Evolutionary conservation across 1,139 yeast genomes (phyloP), one percentile per base, ranked within the genome.

Genomic region (Magnusiomyces paraingens): DNA sequence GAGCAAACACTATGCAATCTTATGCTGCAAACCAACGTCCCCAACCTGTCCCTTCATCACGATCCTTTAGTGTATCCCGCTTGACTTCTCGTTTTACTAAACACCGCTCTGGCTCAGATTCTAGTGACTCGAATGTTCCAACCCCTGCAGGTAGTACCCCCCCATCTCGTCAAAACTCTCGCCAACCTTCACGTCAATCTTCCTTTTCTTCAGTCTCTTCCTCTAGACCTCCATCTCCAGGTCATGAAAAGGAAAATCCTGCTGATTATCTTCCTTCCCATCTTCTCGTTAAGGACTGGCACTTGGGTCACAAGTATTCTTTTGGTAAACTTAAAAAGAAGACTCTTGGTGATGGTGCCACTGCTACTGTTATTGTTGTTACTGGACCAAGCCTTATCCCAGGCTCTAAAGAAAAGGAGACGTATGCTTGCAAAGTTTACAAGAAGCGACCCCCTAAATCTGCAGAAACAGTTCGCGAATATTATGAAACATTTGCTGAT

Each of bases 361-460:
- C 58, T 20, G 55, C 58, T 18, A 32, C 38, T 39, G 56, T 55
- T 26, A 53, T 48, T 14, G 51, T 52, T 20, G 55, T 57, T 22
- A 50, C 49, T 51, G 53, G 55, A 41, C 55, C 52, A 54, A 52
- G 18, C 39, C 21, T 38, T 4, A 49, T 40, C 47, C 41, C 20
- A 1, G 46, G 48, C 10, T 53, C 50, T 22, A 50, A 52, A 11
- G 43, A 26, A 14, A 62, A 62, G 48, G 53, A 62, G 55, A 52
- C 78, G 51, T 84, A 74, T 66, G 96, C 94, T 0, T 88, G 87
- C 40, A 88, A 88, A 64, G 91, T 86, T 62, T 73, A 86, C 56
- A 75, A 79, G 56, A 76, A 78, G 54, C 73, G 73, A 42, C 54
- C 59, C 26, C 32, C 32, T 8, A 26, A 26, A 8, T 57, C 58